Base-by-base conservation (phyloP, 352 stramenopile genomes). In the Phytophthora constricta region DNA sequence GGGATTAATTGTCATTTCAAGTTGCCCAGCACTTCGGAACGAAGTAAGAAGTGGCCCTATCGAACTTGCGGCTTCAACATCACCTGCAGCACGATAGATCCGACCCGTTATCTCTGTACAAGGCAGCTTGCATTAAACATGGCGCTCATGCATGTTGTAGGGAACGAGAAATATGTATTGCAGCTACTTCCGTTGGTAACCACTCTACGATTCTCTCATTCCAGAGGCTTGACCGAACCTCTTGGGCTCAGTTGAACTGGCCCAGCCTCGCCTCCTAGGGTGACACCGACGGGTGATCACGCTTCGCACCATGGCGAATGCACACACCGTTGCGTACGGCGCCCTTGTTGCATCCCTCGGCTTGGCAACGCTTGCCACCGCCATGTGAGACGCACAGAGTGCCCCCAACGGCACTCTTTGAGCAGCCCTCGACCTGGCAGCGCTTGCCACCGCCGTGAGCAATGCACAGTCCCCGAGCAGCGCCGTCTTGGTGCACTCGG, bases 271-370 rank as follows among this genome's bases (percentile, higher is more conserved):
- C 60, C 31, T 37, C 68, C 51, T 63, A 77, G 23, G 65, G 70
- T 31, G 60, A 62, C 46, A 55, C 34, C 59, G 53, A 74, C 33
- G 47, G 19, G 31, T 70, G 62, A 49, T 91, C 81, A 50, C 83
- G 83, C 76, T 91, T 91, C 48, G 83, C 84, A 37, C 85, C 86
- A 47, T 95, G 86, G 58, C 86, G 86, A 69, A 96, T 96, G 77
- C 87, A 96, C n/a, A 93, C 81, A 19, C 87, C 87, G 58, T 93
- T 90, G 43, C 84, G 86, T 14, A 96, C 86, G 8, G 87, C 88
- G 4, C 87, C 83, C 41, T 96, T 96, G 74, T 80, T 88, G 80
- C 86, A 96, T n/a, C 85, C 87, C 11, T 89, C 72, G 16, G 71
- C 65, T 62, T 93, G 79, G 54, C 86, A 96, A 26, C 86, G 82